Percentiles rank a stretch among this genome's conserved stretches.
These are phyloP conservation scores for Irpex sp. DNA, from an alignment of 1,284 basidiomycete genomes.

Conservation along the genomic window DNA sequence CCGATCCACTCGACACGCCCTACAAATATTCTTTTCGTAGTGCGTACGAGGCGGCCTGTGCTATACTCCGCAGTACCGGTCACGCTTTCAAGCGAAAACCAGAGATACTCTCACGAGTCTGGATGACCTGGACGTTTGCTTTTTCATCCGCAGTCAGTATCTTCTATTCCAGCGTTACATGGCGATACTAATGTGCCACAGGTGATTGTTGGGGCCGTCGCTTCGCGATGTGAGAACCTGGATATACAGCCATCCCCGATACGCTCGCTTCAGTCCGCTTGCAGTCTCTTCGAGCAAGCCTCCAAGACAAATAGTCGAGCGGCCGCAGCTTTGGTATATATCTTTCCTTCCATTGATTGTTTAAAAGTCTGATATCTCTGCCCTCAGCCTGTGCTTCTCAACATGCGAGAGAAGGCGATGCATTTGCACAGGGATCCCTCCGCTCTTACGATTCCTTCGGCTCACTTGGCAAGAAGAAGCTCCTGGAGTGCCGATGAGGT, in stretches of 20 bases:
- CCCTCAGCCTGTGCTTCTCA: slow-evolving; percentile 10
- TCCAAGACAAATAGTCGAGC: slow-evolving; percentile 22
- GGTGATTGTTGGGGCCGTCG: slow-evolving; percentile 26
- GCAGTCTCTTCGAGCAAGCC: slow-evolving; percentile 24
- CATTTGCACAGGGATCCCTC: slow-evolving; percentile 2
- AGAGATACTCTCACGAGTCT: slow-evolving; percentile 22
- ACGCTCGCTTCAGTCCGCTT: slow-evolving; percentile 24
- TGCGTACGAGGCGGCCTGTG: slow-evolving; percentile 26
- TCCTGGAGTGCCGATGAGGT: neutral
- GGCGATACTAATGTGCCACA: slow-evolving; percentile 3
- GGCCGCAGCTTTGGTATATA: slow-evolving; percentile 21
- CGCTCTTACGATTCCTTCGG: neutral
- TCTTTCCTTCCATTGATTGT: neutral
- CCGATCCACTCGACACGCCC: slow-evolving; percentile 26
- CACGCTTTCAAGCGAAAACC: slow-evolving; percentile 19
- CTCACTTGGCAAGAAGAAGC: neutral
- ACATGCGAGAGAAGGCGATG: slow-evolving; percentile 10
- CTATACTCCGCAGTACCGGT: slow-evolving; percentile 19
- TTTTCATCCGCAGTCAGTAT: slow-evolving; percentile 28
- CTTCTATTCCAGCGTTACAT: neutral
- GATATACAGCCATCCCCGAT: slow-evolving; percentile 27
- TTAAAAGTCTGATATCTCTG: neutral
- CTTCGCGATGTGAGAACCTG: slow-evolving; percentile 18
- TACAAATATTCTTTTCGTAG: slow-evolving; percentile 30
- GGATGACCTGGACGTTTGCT: slow-evolving; percentile 27